phyloP scores from a whole-genome alignment of 225 moss, liverwort and hornwort genomes.

The Anthoceros angustus region DNA sequence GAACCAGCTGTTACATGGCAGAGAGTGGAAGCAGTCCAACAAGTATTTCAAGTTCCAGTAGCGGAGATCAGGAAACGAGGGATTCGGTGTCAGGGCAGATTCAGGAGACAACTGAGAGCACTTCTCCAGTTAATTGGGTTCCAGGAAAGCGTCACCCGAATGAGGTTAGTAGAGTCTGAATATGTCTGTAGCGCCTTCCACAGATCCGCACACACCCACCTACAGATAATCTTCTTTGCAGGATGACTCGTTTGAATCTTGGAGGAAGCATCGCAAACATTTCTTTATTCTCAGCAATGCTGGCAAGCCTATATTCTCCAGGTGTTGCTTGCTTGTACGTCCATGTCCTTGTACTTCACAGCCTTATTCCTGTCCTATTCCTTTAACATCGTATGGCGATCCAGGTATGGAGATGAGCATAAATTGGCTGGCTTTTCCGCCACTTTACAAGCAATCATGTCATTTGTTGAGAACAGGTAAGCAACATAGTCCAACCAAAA shows the following conservation, averaged over 20 bases:
- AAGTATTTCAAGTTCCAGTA: conserved; percentile 14
- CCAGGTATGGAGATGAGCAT: conserved; percentile 98
- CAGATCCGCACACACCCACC: neutral
- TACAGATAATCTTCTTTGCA: conserved; percentile 20
- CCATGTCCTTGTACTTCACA: neutral
- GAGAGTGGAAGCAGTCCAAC: conserved; percentile 27
- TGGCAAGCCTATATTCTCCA: conserved; percentile 93
- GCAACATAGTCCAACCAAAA: neutral
- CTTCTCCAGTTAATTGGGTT: conserved; percentile 13
- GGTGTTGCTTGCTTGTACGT: conserved; percentile 17
- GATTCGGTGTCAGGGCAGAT: conserved; percentile 6
- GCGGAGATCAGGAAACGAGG: neutral
- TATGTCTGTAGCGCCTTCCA: neutral
- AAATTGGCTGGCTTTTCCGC: conserved; percentile 98
- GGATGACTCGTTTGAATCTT: conserved; percentile 73
- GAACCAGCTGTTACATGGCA: conserved; percentile 26
- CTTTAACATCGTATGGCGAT: neutral
- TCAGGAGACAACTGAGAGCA: conserved; percentile 15
- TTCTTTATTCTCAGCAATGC: conserved; percentile 98
- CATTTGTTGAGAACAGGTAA: conserved; percentile 86
- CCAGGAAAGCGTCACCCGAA: conserved; percentile 26
- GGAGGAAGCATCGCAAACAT: conserved; percentile 90
- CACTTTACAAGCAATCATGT: conserved; percentile 97
- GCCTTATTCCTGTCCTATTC: neutral
- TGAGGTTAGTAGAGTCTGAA: conserved; percentile 14